A percentile compares a stretch with the other conserved stretches of the same genome.
Evolutionary conservation across 495 filamentous ascomycete species (phyloP).

Genomic region (Pseudomonodictys pantanalensis): DNA sequence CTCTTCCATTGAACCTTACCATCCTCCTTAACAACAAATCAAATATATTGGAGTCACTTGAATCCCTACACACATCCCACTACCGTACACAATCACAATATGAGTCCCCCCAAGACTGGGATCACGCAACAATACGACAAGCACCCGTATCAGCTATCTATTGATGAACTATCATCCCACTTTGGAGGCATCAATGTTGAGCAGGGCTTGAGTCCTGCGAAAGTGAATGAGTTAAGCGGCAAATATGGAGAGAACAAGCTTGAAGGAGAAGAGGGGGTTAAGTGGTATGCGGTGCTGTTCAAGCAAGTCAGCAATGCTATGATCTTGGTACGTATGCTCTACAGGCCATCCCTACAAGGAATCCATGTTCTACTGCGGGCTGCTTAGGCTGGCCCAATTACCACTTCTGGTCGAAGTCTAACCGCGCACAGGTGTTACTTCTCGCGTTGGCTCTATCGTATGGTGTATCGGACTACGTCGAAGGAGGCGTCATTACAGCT

Average conservation of each 20-base stretch:
- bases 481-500: conserved; percentile 31
- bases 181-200: conserved; percentile 54
- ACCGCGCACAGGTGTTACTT: conserved; percentile 20
- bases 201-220: conserved; percentile 52
- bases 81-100: neutral
- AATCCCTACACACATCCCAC: neutral
- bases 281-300: conserved; percentile 63
- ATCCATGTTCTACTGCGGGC: no score
- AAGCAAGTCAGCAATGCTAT: conserved; percentile 68
- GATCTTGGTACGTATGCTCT: conserved; percentile 61
- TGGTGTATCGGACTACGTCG: conserved; percentile 25
- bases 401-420: neutral
- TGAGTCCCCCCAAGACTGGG: conserved; percentile 3
- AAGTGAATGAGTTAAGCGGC: conserved; percentile 50
- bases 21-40: neutral
- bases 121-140: conserved; percentile 26
- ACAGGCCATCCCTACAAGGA: no score
- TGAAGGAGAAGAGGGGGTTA: conserved; percentile 57
- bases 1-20: conserved; percentile 10
- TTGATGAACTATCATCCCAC: conserved; percentile 52
- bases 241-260: conserved; percentile 62
- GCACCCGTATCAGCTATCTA: conserved; percentile 53
- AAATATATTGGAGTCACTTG: neutral
- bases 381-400: no score
- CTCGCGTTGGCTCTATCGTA: conserved; percentile 30